Evolutionary conservation across 225 moss, liverwort and hornwort genomes (phyloP).

Genomic region (Takakia lepidozioides): DNA sequence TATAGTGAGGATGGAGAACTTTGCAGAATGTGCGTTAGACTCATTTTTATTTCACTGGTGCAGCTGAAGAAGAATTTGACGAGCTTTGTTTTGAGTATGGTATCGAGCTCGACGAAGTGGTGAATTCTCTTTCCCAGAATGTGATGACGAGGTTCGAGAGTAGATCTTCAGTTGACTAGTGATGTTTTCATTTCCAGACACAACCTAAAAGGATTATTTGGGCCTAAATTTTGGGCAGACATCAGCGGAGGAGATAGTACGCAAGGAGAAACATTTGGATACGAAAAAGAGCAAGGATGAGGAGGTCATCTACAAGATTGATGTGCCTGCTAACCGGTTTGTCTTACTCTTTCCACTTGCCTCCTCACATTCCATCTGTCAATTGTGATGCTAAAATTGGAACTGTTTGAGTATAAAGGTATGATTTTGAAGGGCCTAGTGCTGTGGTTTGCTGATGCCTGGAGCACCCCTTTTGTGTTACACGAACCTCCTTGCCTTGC

Average conservation of each 20-base stretch:
- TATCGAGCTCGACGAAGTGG: conserved; percentile 98
- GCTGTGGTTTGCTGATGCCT: too few relatives aligned
- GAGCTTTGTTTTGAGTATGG: conserved; percentile 98
- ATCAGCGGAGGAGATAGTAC: conserved; percentile 78
- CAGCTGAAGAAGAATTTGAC: conserved; percentile 81
- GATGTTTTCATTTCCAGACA: too few relatives aligned
- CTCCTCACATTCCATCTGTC: too few relatives aligned
- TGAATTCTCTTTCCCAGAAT: too few relatives aligned
- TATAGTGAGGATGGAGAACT: not conserved
- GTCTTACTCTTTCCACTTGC: not conserved
- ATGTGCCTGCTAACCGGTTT: conserved; percentile 94
- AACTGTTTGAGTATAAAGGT: too few relatives aligned
- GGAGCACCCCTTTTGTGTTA: too few relatives aligned
- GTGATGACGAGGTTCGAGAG: too few relatives aligned
- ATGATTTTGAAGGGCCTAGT: too few relatives aligned
- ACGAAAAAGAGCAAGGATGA: conserved; percentile 54
- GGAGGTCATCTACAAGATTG: conserved; percentile 89
- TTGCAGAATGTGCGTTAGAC: not conserved
- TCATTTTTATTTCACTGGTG: conserved; percentile 10
- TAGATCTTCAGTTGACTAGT: too few relatives aligned
- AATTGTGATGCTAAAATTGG: too few relatives aligned
- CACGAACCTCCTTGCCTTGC: too few relatives aligned
- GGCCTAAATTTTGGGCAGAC: conserved; percentile 42
- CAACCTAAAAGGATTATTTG: too few relatives aligned
- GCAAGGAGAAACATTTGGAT: conserved; percentile 89